Conservation (phyloP, 2,329 filamentous ascomycete genomes). For the Nannizziopsis arthrosporioides region DNA sequence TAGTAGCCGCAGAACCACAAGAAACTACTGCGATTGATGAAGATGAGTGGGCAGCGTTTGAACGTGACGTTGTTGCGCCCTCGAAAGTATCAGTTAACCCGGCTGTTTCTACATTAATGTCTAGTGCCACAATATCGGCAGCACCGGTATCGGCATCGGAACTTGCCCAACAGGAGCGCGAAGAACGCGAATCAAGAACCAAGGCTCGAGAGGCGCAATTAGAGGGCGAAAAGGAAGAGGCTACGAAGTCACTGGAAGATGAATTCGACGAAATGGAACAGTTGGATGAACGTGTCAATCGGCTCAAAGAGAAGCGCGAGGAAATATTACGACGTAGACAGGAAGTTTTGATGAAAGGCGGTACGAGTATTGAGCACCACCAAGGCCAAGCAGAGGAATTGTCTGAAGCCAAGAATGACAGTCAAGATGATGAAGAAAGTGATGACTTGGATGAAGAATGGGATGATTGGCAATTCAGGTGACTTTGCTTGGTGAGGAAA, state of each 20-base stretch:
- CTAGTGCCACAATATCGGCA: constrained; percentile 54
- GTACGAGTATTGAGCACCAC: constrained; percentile 21
- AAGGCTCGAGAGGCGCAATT: constrained; percentile 41
- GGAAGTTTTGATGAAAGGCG: constrained; percentile 21
- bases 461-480: constrained; percentile 35
- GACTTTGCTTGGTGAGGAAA: neutral
- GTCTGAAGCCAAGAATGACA: constrained; percentile 40
- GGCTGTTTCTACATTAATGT: constrained; percentile 21
- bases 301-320: constrained; percentile 59
- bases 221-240: constrained; percentile 65
- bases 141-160: constrained; percentile 56
- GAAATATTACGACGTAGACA: constrained; percentile 43
- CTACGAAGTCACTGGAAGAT: constrained; percentile 57
- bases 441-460: constrained; percentile 43
- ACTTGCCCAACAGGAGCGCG: constrained; percentile 43
- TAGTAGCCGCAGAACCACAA: neutral
- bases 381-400: constrained; percentile 22
- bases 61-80: constrained; percentile 59
- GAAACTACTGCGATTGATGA: constrained; percentile 46
- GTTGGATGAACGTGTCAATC: constrained; percentile 58
- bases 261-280: constrained; percentile 77
- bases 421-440: constrained; percentile 20
- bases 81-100: constrained; percentile 25
- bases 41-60: constrained; percentile 75
- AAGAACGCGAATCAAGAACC: constrained; percentile 35